Evolutionary conservation across 2,329 filamentous ascomycete species (phyloP), one percentile per base, ranked within the genome.

Genomic region (Cladosporium sp.): DNA sequence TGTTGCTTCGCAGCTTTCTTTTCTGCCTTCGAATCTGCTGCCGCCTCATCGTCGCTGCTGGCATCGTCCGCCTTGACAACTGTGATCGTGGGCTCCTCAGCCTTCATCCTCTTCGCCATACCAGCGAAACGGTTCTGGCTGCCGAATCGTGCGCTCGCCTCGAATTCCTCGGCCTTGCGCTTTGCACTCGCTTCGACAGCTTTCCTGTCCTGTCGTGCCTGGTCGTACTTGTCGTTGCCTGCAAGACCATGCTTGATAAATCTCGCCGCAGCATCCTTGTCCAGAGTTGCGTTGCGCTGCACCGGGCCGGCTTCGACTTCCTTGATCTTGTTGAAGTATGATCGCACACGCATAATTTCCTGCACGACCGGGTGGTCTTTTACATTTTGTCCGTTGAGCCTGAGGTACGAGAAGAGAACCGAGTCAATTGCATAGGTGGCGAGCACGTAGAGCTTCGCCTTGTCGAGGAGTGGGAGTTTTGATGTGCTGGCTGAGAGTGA

Each of bases 301-400:
- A 49, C 64, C 34, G 32, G 81, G 85, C 36, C 85, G 84, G 83
- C 85, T 78, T 97, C 93, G 3, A 88, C 85, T 15, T 84, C 82
- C 75, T 95, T 92, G 77, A 98, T 94, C 82, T 98, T 99, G 67
- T 87, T 88, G 79, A 97, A 96, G 78, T 98, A 98, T 76, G 93
- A 90, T 78, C 90, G 92, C 64, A 98, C 89, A 65, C 95, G 88
- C 66, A 88, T 90, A 69, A 99, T 85, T 81, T 99, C 95, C 67
- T 86, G 85, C 79, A 92, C 95, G 67, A 99, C 87, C 32, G 92
- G 86, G 76, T 98, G 94, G 62, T 90, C 85, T 77, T 91, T 92
- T n/a, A 91, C 89, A 74, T 97, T 87, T 34, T 89, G 85, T 66
- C 91, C 92, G 71, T 92, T 89, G 10, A 97, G 85, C 68, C 89